Conservation (phyloP, 2,329 filamentous ascomycete genomes). For the Alternaria viburni region DNA sequence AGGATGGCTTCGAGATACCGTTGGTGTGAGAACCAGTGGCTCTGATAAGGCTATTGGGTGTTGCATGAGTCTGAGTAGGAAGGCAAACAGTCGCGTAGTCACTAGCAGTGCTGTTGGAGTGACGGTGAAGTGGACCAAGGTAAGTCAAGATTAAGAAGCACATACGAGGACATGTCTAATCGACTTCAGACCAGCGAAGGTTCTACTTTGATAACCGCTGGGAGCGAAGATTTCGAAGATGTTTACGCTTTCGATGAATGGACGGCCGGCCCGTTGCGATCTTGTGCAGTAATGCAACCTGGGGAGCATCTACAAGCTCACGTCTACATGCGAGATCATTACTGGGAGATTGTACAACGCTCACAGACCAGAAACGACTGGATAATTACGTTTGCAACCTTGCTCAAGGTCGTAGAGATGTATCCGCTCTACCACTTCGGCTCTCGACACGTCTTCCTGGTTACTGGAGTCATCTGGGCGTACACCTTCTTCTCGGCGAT, state of each 20-base stretch:
- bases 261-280: neutral
- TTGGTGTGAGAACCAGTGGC: neutral
- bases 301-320: no score
- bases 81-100: no score
- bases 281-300: neutral
- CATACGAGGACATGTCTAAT: neutral
- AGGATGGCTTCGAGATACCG: neutral
- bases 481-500: neutral
- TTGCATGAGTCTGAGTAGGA: neutral
- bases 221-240: neutral
- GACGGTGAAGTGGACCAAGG: no score
- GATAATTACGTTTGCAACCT: neutral
- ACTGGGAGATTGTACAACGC: no score
- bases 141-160: no score
- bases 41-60: neutral
- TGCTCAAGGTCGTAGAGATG: neutral
- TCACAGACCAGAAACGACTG: neutral
- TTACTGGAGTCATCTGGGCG: neutral
- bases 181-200: neutral
- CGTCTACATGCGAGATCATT: no score
- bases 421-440: neutral
- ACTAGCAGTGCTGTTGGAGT: no score
- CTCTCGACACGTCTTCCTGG: neutral
- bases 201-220: neutral
- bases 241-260: neutral